Evolutionary conservation across 1,284 basidiomycete genomes (phyloP), one percentile per base, ranked within the genome.

Genomic region (Moniliophthora roreri): DNA sequence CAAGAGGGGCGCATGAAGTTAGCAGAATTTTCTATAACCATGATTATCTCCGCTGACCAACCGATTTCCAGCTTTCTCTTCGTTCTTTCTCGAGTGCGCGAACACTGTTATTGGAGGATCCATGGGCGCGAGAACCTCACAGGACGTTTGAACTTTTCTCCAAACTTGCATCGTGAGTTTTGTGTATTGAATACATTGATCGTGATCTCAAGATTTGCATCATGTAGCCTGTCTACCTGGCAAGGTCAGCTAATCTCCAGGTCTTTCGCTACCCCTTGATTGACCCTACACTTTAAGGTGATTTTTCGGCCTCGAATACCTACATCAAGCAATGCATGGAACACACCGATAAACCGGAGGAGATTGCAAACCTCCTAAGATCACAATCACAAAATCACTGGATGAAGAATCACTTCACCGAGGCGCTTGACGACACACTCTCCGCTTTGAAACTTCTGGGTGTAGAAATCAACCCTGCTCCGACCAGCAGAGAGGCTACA

Each of bases 1-100:
- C 79, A 13, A 76, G 84, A 48, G 86, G 86, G 28, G 86, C 86
- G 35, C 85, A 88, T 62, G 86, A 89, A 73, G 85, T 86, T 62
- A 47, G 50, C 56, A 21, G 23, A 37, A 16, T 24, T 46, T 21
- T 32, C 34, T 39, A 23, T 34, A 23, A 32, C 21, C 9, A 18
- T 24, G 26, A 23, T 9, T 15, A 24, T 36, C 18, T 15, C 41
- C 35, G 51, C 21, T 41, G 24, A 26, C 20, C 16, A 13, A 23
- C 8, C 21, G 11, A 15, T 21, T 15, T 51, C 13, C 23, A 87
- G 84, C 70, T 85, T 45, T 82, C 84, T 1, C 73, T 83, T 23
- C 78, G 80, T 52, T 82, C 83, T 0, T 82, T 84, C 58, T 63
- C 75, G 48, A 85, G 78, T 56, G 85, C 84, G 6, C 72, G 75